Evolutionary conservation across 495 filamentous ascomycete genomes (phyloP).

Genomic region (Hyaloscypha bicolor): DNA sequence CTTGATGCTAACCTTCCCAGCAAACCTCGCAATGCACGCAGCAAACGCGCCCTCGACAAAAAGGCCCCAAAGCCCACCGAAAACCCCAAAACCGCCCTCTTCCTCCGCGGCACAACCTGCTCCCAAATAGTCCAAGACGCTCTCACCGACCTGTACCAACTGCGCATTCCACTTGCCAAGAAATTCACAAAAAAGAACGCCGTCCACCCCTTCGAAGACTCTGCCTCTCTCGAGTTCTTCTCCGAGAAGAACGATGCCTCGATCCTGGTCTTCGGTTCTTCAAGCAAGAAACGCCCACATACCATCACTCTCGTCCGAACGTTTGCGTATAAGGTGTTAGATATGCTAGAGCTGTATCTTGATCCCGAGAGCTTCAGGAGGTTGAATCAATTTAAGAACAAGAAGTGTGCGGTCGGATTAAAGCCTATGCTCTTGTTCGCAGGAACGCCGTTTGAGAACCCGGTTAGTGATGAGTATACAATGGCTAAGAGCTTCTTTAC

Average conservation of each 20-base stretch:
- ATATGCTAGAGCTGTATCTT: conserved; percentile 89
- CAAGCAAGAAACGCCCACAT: conserved; percentile 92
- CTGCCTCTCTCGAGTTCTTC: conserved; percentile 86
- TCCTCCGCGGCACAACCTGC: conserved; percentile 82
- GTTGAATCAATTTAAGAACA: conserved; percentile 77
- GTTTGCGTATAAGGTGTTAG: conserved; percentile 82
- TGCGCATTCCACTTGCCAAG: conserved; percentile 76
- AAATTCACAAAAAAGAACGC: conserved; percentile 95
- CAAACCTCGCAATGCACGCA: conserved; percentile 92
- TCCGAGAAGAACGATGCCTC: conserved; percentile 92
- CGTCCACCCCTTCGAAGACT: conserved; percentile 91
- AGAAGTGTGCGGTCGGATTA: conserved; percentile 78
- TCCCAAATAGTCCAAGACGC: conserved; percentile 77
- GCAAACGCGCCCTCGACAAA: conserved; percentile 89
- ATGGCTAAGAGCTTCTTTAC: conserved; percentile 84
- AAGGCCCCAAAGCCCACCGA: conserved; percentile 85
- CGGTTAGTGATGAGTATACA: conserved; percentile 70
- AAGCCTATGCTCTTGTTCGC: conserved; percentile 88
- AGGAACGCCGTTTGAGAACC: conserved; percentile 80
- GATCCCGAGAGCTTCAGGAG: conserved; percentile 66
- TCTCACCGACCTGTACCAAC: conserved; percentile 75
- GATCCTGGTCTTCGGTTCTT: conserved; percentile 75
- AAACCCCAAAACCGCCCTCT: conserved; percentile 82
- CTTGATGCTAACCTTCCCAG: conserved; percentile 41
- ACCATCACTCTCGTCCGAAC: conserved; percentile 80